A percentile compares a stretch with the other conserved stretches of the same genome.
These are phyloP conservation scores for Fraxinus xanthoxyloides DNA, from an alignment of 305 asterid species.

Conservation along the genomic window DNA sequence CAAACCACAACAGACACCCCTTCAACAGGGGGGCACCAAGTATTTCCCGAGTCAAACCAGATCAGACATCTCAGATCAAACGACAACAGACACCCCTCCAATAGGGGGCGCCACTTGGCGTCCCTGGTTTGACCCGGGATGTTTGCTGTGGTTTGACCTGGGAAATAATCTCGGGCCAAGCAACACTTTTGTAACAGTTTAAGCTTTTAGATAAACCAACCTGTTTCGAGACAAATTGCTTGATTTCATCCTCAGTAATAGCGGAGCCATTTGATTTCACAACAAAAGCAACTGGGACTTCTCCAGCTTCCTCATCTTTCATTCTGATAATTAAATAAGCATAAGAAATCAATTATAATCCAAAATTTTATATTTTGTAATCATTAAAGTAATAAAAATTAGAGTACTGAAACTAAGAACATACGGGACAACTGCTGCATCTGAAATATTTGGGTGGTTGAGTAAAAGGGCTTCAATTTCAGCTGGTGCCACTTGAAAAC, in stretches of 20 bases:
- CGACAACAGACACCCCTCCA: no score
- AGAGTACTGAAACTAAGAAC: constrained; percentile 2
- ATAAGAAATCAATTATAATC: background rate
- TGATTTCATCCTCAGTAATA: constrained; percentile 64
- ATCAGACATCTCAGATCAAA: no score
- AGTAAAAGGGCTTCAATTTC: constrained; percentile 82
- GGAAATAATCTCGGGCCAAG: no score
- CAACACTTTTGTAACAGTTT: no score
- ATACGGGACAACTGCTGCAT: constrained; percentile 84
- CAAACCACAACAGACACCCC: no score
- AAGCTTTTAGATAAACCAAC: constrained; percentile 18
- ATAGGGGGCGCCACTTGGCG: no score
- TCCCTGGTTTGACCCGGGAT: no score
- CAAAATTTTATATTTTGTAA: background rate
- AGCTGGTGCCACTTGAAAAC: constrained; percentile 90
- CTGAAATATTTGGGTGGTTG: constrained; percentile 57
- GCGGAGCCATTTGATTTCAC: constrained; percentile 51
- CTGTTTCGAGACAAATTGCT: constrained; percentile 68
- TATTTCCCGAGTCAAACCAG: no score
- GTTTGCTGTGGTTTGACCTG: no score
- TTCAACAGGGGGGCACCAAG: no score
- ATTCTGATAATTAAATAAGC: constrained; percentile 36
- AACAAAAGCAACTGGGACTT: constrained; percentile 86
- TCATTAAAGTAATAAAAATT: background rate
- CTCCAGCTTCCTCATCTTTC: constrained; percentile 80